These are phyloP conservation scores for Tuber brumale DNA, from an alignment of 495 filamentous ascomycete genomes.

Conservation along the genomic window DNA sequence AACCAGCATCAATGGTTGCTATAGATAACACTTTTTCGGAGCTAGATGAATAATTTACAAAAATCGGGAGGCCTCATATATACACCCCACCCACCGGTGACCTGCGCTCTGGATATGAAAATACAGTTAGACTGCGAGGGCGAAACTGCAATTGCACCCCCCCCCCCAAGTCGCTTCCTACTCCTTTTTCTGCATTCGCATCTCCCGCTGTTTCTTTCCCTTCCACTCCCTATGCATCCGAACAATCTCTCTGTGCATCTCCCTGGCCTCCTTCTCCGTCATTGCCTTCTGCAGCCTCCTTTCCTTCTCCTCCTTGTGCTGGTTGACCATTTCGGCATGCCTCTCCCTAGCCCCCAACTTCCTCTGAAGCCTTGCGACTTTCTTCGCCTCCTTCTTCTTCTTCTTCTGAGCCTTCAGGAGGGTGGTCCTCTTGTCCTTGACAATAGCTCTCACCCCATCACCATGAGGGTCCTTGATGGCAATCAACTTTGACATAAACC, in stretches of 20 bases:
- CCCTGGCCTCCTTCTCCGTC: not conserved
- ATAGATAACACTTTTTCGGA: not conserved
- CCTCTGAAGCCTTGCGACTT: not conserved
- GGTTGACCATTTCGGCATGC: not conserved
- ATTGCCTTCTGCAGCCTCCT: not conserved
- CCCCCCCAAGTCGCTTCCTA: not conserved
- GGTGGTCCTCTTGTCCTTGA: slow-evolving; percentile 23
- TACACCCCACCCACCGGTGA: not conserved
- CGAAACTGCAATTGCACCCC: not conserved
- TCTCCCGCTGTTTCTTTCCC: not conserved
- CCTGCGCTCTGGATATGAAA: not conserved
- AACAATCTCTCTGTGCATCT: not conserved
- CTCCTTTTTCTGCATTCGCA: not conserved
- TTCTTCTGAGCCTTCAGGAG: slow-evolving; percentile 3
- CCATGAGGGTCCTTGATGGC: slow-evolving; percentile 30
- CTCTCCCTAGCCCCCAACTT: not conserved
- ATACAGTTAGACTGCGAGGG: not conserved
- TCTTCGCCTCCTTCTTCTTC: not conserved
- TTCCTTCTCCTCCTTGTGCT: not conserved
- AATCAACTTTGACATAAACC: slow-evolving; percentile 25
- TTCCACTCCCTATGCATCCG: not conserved
- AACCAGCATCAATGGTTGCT: not conserved
- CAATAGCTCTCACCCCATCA: slow-evolving; percentile 33
- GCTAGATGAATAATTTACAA: not conserved
- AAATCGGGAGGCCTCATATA: not conserved